Conservation (phyloP, 2,329 filamentous ascomycete species). For the Ophiostoma australiae region DNA sequence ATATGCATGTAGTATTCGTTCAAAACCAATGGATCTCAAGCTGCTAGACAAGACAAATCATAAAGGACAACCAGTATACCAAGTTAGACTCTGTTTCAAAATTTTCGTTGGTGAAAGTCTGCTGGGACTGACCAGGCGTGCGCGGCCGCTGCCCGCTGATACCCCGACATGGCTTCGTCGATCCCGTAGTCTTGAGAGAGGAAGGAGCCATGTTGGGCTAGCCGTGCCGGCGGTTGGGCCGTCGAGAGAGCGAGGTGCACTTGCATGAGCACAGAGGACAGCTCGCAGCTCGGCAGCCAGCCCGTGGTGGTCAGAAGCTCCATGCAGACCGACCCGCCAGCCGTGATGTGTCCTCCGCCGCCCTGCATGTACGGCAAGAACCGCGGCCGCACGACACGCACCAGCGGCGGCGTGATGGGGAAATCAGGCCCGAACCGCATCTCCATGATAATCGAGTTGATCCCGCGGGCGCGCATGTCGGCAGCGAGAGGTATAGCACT, state of each 20-base stretch:
- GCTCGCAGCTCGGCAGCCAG: slow-evolving; percentile 67
- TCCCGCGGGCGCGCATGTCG: slow-evolving; percentile 62
- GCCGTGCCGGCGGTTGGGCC: slow-evolving; percentile 67
- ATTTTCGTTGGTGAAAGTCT: slow-evolving; percentile 14
- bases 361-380: slow-evolving; percentile 67
- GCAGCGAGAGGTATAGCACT: slow-evolving; percentile 59
- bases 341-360: slow-evolving; percentile 81
- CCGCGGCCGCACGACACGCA: slow-evolving; percentile 74
- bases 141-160: slow-evolving; percentile 57
- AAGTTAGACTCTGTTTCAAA: not conserved
- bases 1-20: not conserved
- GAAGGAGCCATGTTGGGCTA: slow-evolving; percentile 36
- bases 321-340: slow-evolving; percentile 78
- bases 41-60: too few species aligned
- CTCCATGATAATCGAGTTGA: slow-evolving; percentile 71
- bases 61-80: too few species aligned
- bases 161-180: slow-evolving; percentile 68
- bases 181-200: slow-evolving; percentile 55
- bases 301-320: slow-evolving; percentile 77
- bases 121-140: slow-evolving; percentile 61
- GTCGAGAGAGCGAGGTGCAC: slow-evolving; percentile 71
- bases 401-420: slow-evolving; percentile 75
- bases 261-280: slow-evolving; percentile 77
- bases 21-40: too few species aligned
- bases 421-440: slow-evolving; percentile 73